A percentile compares a stretch with the other conserved stretches of the same genome.
Conservation (phyloP, 2,329 filamentous ascomycete species). For the Microthyrium microscopicum region DNA sequence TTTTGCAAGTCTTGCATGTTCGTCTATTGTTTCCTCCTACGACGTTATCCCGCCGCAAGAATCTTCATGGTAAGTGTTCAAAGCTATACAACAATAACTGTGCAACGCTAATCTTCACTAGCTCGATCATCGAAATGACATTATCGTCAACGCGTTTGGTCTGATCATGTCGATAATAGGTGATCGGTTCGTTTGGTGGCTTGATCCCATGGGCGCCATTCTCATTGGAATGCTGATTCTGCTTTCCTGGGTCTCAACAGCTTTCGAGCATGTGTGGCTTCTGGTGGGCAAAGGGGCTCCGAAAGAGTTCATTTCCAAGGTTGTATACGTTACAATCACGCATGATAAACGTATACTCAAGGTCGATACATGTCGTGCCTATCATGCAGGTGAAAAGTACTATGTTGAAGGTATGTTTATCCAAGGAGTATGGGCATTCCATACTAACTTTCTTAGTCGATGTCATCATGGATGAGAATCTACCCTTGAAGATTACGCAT, state of each 20-base stretch:
- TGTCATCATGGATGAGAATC: constrained; percentile 40
- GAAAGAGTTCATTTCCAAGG: constrained; percentile 37
- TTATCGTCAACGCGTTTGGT: constrained; percentile 38
- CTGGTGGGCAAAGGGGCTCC: constrained; percentile 46
- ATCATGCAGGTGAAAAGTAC: constrained; percentile 44
- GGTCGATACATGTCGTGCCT: constrained; percentile 43
- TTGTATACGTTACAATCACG: constrained; percentile 39
- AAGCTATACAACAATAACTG: neutral
- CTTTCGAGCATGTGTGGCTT: constrained; percentile 44
- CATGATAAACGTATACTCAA: constrained; percentile 38
- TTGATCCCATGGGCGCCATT: constrained; percentile 45
- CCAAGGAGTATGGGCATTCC: too few species aligned
- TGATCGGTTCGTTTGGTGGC: constrained; percentile 37
- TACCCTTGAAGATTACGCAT: constrained; percentile 39
- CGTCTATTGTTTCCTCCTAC: constrained; percentile 36
- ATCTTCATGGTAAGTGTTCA: constrained; percentile 32
- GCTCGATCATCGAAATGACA: constrained; percentile 41
- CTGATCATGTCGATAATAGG: constrained; percentile 39
- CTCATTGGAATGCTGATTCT: constrained; percentile 44
- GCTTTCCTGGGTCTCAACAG: constrained; percentile 43
- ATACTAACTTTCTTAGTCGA: too few species aligned
- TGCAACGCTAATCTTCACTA: neutral
- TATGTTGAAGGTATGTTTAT: too few species aligned
- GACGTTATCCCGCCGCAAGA: constrained; percentile 37
- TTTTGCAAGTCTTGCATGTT: constrained; percentile 36